These are phyloP conservation scores for Torulaspora franciscae DNA, from an alignment of 805 yeast genomes.

Conservation along the genomic window DNA sequence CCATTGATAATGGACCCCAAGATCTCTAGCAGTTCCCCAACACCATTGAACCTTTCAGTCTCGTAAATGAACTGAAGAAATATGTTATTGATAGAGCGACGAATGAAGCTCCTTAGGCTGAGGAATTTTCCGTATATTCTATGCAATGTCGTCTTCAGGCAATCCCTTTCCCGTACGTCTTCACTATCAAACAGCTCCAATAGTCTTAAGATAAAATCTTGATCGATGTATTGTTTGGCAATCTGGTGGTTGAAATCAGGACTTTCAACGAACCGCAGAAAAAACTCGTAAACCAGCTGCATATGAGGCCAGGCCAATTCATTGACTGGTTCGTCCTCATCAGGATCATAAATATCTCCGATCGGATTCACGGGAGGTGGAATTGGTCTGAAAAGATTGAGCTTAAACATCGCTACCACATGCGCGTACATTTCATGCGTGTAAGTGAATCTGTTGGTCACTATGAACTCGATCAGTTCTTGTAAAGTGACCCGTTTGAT, in stretches of 20 bases:
- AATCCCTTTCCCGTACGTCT: slow-evolving; percentile 94
- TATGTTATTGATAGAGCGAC: slow-evolving; percentile 87
- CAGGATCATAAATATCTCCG: slow-evolving; percentile 95
- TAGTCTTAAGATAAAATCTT: slow-evolving; percentile 71
- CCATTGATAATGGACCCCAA: slow-evolving; percentile 96
- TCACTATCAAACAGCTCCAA: slow-evolving; percentile 92
- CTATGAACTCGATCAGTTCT: slow-evolving; percentile 83
- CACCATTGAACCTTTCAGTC: slow-evolving; percentile 92
- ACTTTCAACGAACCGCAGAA: slow-evolving; percentile 84
- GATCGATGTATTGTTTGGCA: slow-evolving; percentile 93
- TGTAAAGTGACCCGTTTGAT: slow-evolving; percentile 80
- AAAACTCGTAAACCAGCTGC: slow-evolving; percentile 94
- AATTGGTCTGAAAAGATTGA: slow-evolving; percentile 87
- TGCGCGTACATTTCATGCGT: slow-evolving; percentile 87
- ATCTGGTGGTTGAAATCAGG: slow-evolving; percentile 90
- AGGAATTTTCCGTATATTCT: slow-evolving; percentile 94
- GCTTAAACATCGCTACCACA: slow-evolving; percentile 84
- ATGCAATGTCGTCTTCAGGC: slow-evolving; percentile 89
- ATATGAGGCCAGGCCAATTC: slow-evolving; percentile 99
- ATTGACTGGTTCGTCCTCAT: slow-evolving; percentile 95
- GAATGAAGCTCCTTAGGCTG: slow-evolving; percentile 80
- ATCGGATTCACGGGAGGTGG: slow-evolving; percentile 98
- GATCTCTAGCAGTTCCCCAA: slow-evolving; percentile 90
- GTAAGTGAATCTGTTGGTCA: slow-evolving; percentile 74
- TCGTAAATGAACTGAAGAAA: slow-evolving; percentile 91